phyloP scores from a whole-genome alignment of 2,329 filamentous ascomycete species.

The Fusarium verrucosum region DNA sequence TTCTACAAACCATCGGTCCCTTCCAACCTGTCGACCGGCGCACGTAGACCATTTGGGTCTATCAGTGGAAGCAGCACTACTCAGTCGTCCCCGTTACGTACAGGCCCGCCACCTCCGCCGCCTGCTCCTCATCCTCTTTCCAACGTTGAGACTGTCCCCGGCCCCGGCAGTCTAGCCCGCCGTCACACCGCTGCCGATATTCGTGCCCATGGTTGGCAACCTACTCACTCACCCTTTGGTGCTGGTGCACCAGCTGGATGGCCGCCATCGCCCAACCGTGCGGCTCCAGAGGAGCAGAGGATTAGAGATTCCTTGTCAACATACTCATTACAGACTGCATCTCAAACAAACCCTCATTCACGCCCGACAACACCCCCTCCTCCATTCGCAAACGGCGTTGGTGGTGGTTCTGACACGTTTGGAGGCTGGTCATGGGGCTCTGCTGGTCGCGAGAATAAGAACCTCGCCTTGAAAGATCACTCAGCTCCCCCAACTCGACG shows the following conservation, averaged over 20 bases:
- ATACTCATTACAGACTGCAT: conserved; percentile 60
- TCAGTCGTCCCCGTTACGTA: conserved; percentile 77
- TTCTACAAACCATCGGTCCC: conserved; percentile 82
- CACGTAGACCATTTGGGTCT: conserved; percentile 84
- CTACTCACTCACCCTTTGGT: conserved; percentile 69
- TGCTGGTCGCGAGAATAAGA: conserved; percentile 61
- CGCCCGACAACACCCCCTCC: conserved; percentile 64
- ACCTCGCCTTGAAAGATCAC: conserved; percentile 61
- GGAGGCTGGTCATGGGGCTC: conserved; percentile 67
- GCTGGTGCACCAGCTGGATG: conserved; percentile 63
- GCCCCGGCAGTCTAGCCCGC: conserved; percentile 76
- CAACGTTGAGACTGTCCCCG: conserved; percentile 68
- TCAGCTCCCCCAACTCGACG: conserved; percentile 66
- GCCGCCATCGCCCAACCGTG: conserved; percentile 64
- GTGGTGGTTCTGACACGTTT: conserved; percentile 55
- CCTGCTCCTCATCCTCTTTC: conserved; percentile 73
- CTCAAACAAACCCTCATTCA: conserved; percentile 58
- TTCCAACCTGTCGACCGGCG: conserved; percentile 80
- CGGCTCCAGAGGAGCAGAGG: conserved; percentile 62
- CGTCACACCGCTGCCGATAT: conserved; percentile 97
- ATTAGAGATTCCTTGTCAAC: conserved; percentile 65
- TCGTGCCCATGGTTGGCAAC: conserved; percentile 83
- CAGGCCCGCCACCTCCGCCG: conserved; percentile 71
- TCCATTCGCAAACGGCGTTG: conserved; percentile 58
- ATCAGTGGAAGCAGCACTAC: conserved; percentile 74